A percentile compares a stretch with the other conserved stretches of the same genome.
phyloP scores from a whole-genome alignment of 257 asterid species.

The Nicotiana sylvestris region DNA sequence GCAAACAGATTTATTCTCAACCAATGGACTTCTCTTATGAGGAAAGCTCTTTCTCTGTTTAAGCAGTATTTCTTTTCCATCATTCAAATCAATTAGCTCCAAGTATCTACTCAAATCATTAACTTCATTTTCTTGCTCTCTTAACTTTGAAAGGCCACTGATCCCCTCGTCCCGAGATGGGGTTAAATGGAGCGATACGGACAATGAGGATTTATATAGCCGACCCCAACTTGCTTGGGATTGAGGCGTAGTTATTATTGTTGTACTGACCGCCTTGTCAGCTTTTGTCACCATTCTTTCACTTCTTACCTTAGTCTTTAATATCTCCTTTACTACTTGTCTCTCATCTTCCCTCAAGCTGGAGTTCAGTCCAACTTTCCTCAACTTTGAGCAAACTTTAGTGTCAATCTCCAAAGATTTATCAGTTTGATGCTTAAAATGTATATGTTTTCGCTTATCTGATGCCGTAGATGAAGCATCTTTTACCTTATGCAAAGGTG shows the following conservation, averaged over 20 bases:
- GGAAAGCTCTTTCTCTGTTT: neutral
- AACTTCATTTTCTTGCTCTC: slow-evolving; percentile 20
- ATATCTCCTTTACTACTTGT: neutral
- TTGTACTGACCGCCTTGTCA: neutral
- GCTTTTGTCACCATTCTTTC: slow-evolving; percentile 10
- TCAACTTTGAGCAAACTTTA: slow-evolving; percentile 13
- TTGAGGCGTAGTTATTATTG: neutral
- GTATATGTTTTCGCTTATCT: slow-evolving; percentile 9
- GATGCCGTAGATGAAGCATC: slow-evolving; percentile 11
- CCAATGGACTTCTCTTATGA: slow-evolving; percentile 49
- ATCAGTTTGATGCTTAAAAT: neutral
- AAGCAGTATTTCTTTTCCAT: slow-evolving; percentile 4
- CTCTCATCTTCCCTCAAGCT: slow-evolving; percentile 15
- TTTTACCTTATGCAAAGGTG: slow-evolving; percentile 19
- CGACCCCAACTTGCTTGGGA: neutral
- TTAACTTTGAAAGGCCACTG: neutral
- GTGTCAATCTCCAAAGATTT: neutral
- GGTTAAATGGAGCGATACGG: neutral
- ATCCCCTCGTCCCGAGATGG: neutral
- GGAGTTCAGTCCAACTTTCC: slow-evolving; percentile 13
- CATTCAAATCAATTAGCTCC: slow-evolving; percentile 41
- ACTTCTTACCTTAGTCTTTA: slow-evolving; percentile 18
- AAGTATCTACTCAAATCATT: slow-evolving; percentile 39
- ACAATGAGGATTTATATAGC: neutral
- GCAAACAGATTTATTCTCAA: slow-evolving; percentile 36